phyloP scores from a whole-genome alignment of 176 grass and related monocot genomes.

The Metroxylon sagu region DNA sequence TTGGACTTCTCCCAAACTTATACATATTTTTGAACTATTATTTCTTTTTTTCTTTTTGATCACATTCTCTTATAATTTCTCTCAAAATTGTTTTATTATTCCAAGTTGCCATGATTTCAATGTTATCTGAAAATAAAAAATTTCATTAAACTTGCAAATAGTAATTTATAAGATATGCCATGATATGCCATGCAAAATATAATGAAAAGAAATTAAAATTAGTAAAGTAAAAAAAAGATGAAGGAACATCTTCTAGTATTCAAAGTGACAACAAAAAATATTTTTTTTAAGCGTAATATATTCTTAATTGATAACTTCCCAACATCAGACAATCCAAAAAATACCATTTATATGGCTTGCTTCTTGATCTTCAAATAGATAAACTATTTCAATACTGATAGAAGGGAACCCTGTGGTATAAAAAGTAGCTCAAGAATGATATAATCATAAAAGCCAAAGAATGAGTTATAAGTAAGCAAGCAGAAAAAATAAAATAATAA shows the following conservation, averaged over 20 bases:
- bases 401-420: conserved; percentile 61
- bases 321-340: conserved; percentile 95
- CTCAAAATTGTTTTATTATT: too few species aligned
- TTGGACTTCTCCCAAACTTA: too few species aligned
- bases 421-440: not conserved
- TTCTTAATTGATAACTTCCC: conserved; percentile 98
- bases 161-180: too few species aligned
- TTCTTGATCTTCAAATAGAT: conserved; percentile 83
- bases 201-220: too few species aligned
- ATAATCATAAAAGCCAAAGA: too few species aligned
- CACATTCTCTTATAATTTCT: too few species aligned
- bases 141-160: too few species aligned
- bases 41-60: too few species aligned
- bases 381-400: conserved; percentile 86
- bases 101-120: too few species aligned
- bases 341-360: conserved; percentile 94
- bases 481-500: conserved; percentile 2
- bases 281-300: conserved; percentile 85
- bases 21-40: too few species aligned
- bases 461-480: not conserved
- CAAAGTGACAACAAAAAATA: conserved; percentile 24
- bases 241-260: not conserved
- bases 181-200: too few species aligned
- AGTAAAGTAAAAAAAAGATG: not conserved
- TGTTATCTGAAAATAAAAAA: too few species aligned